Evolutionary conservation across 306 rosid species (phyloP), one percentile per base, ranked within the genome.

Genomic region (Vicia faba): DNA sequence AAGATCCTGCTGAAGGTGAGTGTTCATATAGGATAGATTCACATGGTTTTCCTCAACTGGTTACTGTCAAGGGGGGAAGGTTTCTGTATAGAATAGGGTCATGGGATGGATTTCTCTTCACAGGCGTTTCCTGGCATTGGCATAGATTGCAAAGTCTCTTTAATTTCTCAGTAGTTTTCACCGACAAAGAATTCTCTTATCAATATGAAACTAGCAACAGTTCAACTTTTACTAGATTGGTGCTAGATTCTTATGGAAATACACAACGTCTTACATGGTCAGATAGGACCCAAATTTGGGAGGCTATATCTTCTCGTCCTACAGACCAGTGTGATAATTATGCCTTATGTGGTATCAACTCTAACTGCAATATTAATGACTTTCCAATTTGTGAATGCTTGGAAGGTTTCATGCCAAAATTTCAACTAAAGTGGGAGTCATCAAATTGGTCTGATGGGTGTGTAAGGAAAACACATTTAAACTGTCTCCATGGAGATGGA

Each of bases 71-170:
- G 10, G 50, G 49, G 0, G 7, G 41, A 45, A 38, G 1, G 2
- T 2, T 20, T 4, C 1, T 53, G 0, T 53, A 25, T 2, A 65
- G 74, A 72, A 0, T 18, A 12, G 71, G 78, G 7, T 53, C 82
- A 7, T 78, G 82, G 82, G 75, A 71, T 33, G 84, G 81, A n/a
- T 5, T 44, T 7, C 1, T 29, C 33, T 20, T 80, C 36, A 71
- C 46, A 3, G 71, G 72, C 0, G 1, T n/a, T 40, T 19, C 45
- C 23, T 33, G 35, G 59, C 40, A 11, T 31, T 33, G 35, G 59
- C 40, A 11, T 8, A 26, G 15, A 26, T 16, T 7, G 14, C 11
- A 7, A 12, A 49, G 54, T 15, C 4, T 48, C 11, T 72, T 41
- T 1, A 29, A 16, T 4, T 78, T 10, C 29, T 36, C 68, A 11